A percentile compares a stretch with the other conserved stretches of the same genome.
Evolutionary conservation across 345 rosid genomes (phyloP).

Genomic region (Rhizophora mangle): DNA sequence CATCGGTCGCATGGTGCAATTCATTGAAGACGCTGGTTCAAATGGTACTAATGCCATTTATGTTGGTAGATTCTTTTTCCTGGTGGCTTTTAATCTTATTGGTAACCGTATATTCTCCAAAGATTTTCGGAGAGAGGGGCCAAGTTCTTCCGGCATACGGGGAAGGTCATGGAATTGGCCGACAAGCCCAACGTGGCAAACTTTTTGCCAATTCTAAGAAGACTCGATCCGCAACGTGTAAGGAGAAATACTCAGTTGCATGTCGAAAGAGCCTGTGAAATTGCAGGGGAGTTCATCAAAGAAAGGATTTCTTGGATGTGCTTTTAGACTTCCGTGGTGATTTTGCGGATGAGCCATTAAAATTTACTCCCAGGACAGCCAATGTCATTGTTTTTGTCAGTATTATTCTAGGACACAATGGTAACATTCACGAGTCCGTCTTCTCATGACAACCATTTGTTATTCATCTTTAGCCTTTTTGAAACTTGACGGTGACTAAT

Average conservation of each 20-base stretch:
- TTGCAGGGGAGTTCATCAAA: constrained; percentile 52
- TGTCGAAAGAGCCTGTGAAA: constrained; percentile 54
- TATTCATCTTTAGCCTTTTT: no score
- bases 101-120: constrained; percentile 68
- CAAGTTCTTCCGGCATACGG: constrained; percentile 55
- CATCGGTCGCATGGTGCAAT: constrained; percentile 49
- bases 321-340: constrained; percentile 74
- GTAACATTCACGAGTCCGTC: no score
- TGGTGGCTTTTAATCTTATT: constrained; percentile 67
- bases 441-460: no score
- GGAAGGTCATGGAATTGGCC: constrained; percentile 74
- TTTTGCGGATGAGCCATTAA: constrained; percentile 40
- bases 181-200: constrained; percentile 79
- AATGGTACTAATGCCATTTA: constrained; percentile 45
- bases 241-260: constrained; percentile 61
- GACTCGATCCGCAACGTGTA: constrained; percentile 75
- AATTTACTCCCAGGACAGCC: constrained; percentile 54
- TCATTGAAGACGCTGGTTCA: constrained; percentile 40
- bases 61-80: constrained; percentile 57
- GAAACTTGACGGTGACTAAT: no score
- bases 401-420: background rate
- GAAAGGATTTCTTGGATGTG: constrained; percentile 77
- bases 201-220: constrained; percentile 56
- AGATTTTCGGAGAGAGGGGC: constrained; percentile 63
- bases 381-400: constrained; percentile 74